Base-by-base conservation (phyloP, 257 asterid species). In the Jacaranda mimosifolia region DNA sequence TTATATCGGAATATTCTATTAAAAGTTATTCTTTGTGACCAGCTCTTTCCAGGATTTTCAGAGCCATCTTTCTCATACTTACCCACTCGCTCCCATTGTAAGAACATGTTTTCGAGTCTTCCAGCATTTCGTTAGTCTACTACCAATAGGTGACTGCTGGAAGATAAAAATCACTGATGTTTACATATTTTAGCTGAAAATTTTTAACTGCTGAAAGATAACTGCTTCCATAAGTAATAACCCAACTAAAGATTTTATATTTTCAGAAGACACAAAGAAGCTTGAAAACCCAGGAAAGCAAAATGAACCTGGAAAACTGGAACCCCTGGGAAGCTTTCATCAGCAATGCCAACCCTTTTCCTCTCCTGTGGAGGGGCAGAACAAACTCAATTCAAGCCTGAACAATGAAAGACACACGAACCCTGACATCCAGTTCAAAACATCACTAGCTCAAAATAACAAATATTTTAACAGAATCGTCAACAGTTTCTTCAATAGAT, bases 221-320 rank as follows among this genome's bases (percentile, higher is more conserved):
- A 71, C 45, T 40, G 45, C 4, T 40, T 40, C 45, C 45, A 4
- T 5, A 40, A 40, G 7, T 40, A 40, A 40, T 40, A 40, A 40
- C 18, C 4, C n/a, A n/a, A n/a, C n/a, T n/a, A n/a, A n/a, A n/a
- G 12, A 65, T 67, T 19, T 0, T 0, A 48, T 62, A 79, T 1
- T 67, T 56, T 63, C 56, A 42, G n/a, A 69, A 70, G 19, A 56
- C 13, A 77, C 38, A 68, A 66, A 51, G 49, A 63, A 73, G 70
- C 49, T 55, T 38, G 63, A 38, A 13, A 40, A 32, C n/a, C 58
- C 6, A 49, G 45, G 60, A 45, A 79, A 66, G 68, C 45, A n/a
- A 45, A 5, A 36, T 63, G 55, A 65, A 93, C 99, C 98, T 93
- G 98, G 81, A 95, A 95, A 77, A 91, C 97, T 46, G 99, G 99